Conservation (phyloP, 2,329 filamentous ascomycete genomes). For the Calonectria ilicicola region DNA sequence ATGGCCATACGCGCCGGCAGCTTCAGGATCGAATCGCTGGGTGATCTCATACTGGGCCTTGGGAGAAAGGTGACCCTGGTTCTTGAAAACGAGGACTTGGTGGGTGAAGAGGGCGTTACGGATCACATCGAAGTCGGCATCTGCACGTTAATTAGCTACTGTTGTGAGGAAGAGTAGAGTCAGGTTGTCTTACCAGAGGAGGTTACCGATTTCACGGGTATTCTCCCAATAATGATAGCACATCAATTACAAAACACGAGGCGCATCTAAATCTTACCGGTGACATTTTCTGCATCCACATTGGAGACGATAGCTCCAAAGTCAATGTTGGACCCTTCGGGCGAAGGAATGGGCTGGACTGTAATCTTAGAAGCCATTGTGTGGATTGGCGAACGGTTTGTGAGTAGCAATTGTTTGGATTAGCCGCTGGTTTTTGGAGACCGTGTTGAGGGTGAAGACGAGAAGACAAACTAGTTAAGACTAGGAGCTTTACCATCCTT, state of each 20-base stretch:
- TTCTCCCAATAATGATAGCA: constrained; percentile 54
- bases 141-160: constrained; percentile 50
- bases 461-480: neutral
- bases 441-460: neutral
- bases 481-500: neutral
- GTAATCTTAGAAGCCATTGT: constrained; percentile 43
- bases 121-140: constrained; percentile 74
- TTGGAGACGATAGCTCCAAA: constrained; percentile 72
- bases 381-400: neutral
- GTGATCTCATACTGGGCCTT: constrained; percentile 81
- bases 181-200: constrained; percentile 60
- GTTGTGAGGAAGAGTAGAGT: neutral
- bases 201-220: constrained; percentile 72
- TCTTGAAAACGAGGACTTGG: constrained; percentile 79
- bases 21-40: constrained; percentile 76
- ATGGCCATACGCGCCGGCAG: constrained; percentile 76
- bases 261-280: constrained; percentile 59
- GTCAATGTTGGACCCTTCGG: constrained; percentile 57
- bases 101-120: constrained; percentile 74
- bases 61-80: constrained; percentile 72
- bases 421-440: neutral
- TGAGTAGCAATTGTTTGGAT: neutral
- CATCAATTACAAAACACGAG: constrained; percentile 15
- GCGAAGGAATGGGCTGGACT: constrained; percentile 52
- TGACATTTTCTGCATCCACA: constrained; percentile 71